Evolutionary conservation across 176 grass and related monocot species (phyloP), one percentile per base, ranked within the genome.

Genomic region (Rhipidocladum racemiflorum): DNA sequence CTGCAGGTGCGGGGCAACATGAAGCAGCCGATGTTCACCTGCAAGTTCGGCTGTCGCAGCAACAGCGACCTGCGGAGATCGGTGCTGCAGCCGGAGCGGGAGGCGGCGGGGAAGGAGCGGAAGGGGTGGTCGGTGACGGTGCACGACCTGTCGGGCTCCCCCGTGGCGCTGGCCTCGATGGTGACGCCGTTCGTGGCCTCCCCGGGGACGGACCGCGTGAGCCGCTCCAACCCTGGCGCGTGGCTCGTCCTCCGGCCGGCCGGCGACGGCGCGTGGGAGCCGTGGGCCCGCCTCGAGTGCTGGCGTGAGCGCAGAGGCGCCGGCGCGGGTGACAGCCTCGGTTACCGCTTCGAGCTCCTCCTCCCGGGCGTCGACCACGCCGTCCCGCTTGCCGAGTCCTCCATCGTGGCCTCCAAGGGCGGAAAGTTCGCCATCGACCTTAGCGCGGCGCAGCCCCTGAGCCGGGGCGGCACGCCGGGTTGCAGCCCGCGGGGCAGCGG

Each of bases 111-210:
- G 14, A 98, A 98, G 82, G 96, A 99, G 72, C 82, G 96, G 11
- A 99, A 99, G 80, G 96, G 96, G 18, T 99, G 96, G 96, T 99
- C 96, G 11, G 91, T 95, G 9, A 99, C 91, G n/a, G 92, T 99
- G 42, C 96, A 99, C 83, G 96, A 99, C 67, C 93, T 99, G 10
- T 95, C 93, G 5, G 96, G 96, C 4, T 95, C 96, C 3, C 91
- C 96, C 9, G 93, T 99, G 9, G 96, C 96, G 42, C 78, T 99
- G 24, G 96, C 96, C 1, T 99, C 96, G 40, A 99, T 99, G 96
- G 89, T 95, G 8, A 99, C 96, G 21, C 96, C 96, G 0, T 99
- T 99, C 72, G 93, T 99, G n/a, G 89, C 96, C 3, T 99, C 96
- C 0, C 88, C 92, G 0, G 91, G 96, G 3, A 87, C 93, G 5